Evolutionary conservation across 352 stramenopile species (phyloP).

Genomic region (Globisporangium okanoganense): DNA sequence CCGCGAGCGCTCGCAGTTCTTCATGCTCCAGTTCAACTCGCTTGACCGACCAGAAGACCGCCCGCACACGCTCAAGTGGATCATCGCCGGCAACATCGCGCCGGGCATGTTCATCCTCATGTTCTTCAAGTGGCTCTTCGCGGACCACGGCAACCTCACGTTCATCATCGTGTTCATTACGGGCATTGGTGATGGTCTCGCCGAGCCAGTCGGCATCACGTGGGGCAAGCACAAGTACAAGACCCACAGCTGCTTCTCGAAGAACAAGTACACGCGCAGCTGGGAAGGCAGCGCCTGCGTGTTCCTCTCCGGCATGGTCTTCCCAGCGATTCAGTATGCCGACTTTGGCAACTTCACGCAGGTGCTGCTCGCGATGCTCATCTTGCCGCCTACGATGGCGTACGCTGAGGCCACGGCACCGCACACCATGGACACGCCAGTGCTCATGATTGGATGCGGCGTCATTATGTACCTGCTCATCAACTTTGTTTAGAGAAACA

Average conservation of each 20-base stretch:
- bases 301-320: constrained; percentile 72
- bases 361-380: constrained; percentile 70
- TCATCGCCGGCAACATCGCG: constrained; percentile 70
- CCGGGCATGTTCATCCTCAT: constrained; percentile 70
- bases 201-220: constrained; percentile 72
- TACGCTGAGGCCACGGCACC: constrained; percentile 80
- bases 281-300: constrained; percentile 80
- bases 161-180: constrained; percentile 85
- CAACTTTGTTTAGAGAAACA: constrained; percentile 13
- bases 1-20: constrained; percentile 73
- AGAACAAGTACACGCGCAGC: constrained; percentile 82
- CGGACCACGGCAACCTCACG: constrained; percentile 45
- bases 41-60: constrained; percentile 80
- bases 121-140: constrained; percentile 86
- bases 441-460: constrained; percentile 79
- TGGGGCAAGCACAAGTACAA: constrained; percentile 88
- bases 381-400: constrained; percentile 75
- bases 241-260: constrained; percentile 74
- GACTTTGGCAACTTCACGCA: constrained; percentile 80
- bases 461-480: constrained; percentile 70
- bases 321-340: constrained; percentile 52
- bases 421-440: constrained; percentile 83
- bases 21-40: constrained; percentile 90
- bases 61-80: constrained; percentile 84
- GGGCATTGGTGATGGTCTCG: constrained; percentile 72